These are phyloP conservation scores for Hirschfeldia incana DNA, from an alignment of 345 rosid genomes.

Conservation along the genomic window DNA sequence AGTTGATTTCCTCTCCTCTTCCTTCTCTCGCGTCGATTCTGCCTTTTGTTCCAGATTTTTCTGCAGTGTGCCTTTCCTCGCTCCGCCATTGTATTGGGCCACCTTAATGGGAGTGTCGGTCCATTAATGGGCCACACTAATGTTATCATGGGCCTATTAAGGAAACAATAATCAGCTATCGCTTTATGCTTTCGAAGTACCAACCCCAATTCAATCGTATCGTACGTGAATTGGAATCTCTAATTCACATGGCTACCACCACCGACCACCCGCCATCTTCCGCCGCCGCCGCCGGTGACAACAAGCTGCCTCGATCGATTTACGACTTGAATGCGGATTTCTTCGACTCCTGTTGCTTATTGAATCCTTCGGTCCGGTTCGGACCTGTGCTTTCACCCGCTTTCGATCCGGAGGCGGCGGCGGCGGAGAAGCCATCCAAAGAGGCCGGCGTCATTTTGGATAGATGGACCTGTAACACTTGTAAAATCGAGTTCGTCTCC, in stretches of 20 bases:
- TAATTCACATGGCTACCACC: conserved; percentile 39
- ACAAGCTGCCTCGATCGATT: conserved; percentile 58
- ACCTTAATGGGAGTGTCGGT: background rate
- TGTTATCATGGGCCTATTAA: background rate
- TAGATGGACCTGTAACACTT: conserved; percentile 91
- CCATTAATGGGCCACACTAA: background rate
- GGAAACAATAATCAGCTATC: background rate
- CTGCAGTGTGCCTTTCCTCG: background rate
- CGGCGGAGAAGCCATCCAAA: conserved; percentile 39
- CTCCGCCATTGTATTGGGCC: conserved; percentile 11
- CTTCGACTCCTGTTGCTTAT: conserved; percentile 61
- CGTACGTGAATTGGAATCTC: background rate
- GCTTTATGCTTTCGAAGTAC: background rate
- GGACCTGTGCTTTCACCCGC: conserved; percentile 28
- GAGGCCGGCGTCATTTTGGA: conserved; percentile 40
- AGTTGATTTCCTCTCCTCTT: background rate
- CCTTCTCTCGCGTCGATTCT: background rate
- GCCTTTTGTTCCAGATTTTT: conserved; percentile 13
- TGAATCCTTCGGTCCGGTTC: conserved; percentile 46
- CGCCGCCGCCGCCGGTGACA: background rate
- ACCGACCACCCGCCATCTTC: conserved; percentile 14
- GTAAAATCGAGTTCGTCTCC: conserved; percentile 77
- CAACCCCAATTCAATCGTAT: background rate
- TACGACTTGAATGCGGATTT: conserved; percentile 60
- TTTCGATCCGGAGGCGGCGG: conserved; percentile 32